phyloP scores from a whole-genome alignment of 768 basidiomycete species.

The Lactarius deliciosus region DNA sequence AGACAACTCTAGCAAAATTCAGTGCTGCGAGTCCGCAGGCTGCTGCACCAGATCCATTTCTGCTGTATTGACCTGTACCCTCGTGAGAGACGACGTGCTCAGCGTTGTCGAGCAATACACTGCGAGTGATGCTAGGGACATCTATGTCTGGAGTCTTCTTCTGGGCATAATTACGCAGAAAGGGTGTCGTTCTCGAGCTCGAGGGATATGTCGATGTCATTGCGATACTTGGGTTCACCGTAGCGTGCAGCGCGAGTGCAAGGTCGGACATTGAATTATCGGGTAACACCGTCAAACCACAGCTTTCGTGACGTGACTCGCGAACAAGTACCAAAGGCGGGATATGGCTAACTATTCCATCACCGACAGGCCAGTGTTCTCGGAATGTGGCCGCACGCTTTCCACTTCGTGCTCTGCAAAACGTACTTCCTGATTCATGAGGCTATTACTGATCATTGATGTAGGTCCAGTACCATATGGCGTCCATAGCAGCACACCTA shows the following conservation, averaged over 20 bases:
- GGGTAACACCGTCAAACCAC: not conserved
- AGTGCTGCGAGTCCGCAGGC: conserved; percentile 67
- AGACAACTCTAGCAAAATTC: conserved; percentile 57
- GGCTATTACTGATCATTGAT: too few relatives aligned
- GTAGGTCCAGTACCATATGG: too few relatives aligned
- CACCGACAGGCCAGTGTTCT: too few relatives aligned
- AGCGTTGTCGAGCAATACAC: conserved; percentile 31
- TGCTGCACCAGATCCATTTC: conserved; percentile 43
- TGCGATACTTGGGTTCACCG: not conserved
- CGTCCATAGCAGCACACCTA: too few relatives aligned
- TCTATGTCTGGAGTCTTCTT: not conserved
- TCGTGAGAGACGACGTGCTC: conserved; percentile 44
- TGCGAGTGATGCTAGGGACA: conserved; percentile 3
- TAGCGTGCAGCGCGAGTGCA: not conserved
- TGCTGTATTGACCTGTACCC: conserved; percentile 56
- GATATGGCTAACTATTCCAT: too few relatives aligned
- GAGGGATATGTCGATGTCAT: conserved; percentile 8
- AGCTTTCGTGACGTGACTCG: too few relatives aligned
- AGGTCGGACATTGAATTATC: not conserved
- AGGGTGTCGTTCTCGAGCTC: conserved; percentile 43
- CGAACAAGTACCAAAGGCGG: too few relatives aligned
- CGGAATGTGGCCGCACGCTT: too few relatives aligned
- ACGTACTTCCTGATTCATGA: too few relatives aligned
- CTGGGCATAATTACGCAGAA: not conserved
- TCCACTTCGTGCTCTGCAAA: too few relatives aligned